Evolutionary conservation across 106 monocot genomes (phyloP), one percentile per base, ranked within the genome.

Genomic region (Vanilla planifolia): DNA sequence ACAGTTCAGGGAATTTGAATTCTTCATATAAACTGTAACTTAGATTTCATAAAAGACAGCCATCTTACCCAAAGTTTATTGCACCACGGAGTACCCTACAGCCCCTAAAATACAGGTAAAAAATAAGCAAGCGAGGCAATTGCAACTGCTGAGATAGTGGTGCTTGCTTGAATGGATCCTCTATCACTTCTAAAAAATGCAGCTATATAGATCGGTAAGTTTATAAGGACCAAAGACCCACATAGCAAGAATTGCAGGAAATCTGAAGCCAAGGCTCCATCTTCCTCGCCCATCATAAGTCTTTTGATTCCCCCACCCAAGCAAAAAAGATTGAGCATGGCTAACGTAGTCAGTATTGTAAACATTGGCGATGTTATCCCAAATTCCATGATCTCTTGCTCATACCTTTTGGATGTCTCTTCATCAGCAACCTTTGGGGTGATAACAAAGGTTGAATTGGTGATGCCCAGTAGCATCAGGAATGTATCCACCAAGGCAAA

Each of bases 321-420:
- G 62, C 83, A 74, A 3, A 72, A 20, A 8, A 80, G 63, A 27
- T 86, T 75, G 22, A 86, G 57, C 62, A 92, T 53, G 15, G 80
- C 83, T 14, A 87, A 10, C 0, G 67, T 64, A 9, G 63, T 55
- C 1, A 92, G 46, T 5, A 92, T 55, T 2, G 47, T 67, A 40
- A 77, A 74, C 77, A 66, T 77, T 2, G 67, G 42, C 2, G 72
- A 75, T 23, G 79, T 53, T 1, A 68, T 50, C 1, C 83, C 88
- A 23, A 88, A 88, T 40, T 88, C 88, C 60, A 88, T 80, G 6
- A 84, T 65, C 51, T 83, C 88, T 8, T 74, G 33, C 56, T 76
- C 73, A 43, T 88, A 88, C 55, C 88, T 69, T 40, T 59, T 71
- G 13, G 43, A 51, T 17, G 64, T 69, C 23, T 73, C 82, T n/a